Conservation (phyloP, 2,329 filamentous ascomycete species). For the Fusarium goolgardi region DNA sequence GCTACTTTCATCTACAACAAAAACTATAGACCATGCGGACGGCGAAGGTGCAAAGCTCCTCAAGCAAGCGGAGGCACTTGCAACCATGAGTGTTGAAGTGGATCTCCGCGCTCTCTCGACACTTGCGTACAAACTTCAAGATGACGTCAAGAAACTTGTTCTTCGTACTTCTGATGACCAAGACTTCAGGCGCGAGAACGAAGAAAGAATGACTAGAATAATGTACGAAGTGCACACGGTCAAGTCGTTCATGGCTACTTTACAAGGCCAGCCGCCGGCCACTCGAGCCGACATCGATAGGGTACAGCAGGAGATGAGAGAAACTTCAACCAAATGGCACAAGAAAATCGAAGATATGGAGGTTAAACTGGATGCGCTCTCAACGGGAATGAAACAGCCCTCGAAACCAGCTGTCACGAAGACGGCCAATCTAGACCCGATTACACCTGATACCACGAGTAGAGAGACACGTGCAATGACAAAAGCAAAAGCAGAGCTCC, state of each 20-base stretch:
- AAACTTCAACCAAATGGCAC: slow-evolving; percentile 33
- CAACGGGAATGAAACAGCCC: slow-evolving; percentile 40
- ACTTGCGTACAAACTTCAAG: slow-evolving; percentile 49
- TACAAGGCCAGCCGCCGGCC: slow-evolving; percentile 21
- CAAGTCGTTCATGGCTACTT: slow-evolving; percentile 42
- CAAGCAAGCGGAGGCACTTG: slow-evolving; percentile 50
- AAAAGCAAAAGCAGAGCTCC: slow-evolving; percentile 5
- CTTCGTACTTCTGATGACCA: slow-evolving; percentile 45
- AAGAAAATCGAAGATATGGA: slow-evolving; percentile 45
- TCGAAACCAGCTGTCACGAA: slow-evolving; percentile 39
- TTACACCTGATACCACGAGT: not conserved
- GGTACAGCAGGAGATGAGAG: slow-evolving; percentile 36
- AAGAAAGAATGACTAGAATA: slow-evolving; percentile 47
- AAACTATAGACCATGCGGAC: not conserved
- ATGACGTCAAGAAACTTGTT: slow-evolving; percentile 47
- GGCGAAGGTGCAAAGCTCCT: slow-evolving; percentile 28
- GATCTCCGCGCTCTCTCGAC: slow-evolving; percentile 48
- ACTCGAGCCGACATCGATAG: slow-evolving; percentile 32
- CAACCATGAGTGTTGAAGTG: slow-evolving; percentile 54
- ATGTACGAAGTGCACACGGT: slow-evolving; percentile 50
- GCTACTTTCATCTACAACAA: not conserved
- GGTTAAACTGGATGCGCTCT: slow-evolving; percentile 39
- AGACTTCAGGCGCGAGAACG: slow-evolving; percentile 47
- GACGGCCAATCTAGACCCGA: slow-evolving; percentile 1
- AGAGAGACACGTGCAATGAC: slow-evolving; percentile 29